Percentiles rank a stretch among this genome's conserved stretches.
These are phyloP conservation scores for Iris macrosiphon DNA, from an alignment of 106 monocot species.

Conservation along the genomic window DNA sequence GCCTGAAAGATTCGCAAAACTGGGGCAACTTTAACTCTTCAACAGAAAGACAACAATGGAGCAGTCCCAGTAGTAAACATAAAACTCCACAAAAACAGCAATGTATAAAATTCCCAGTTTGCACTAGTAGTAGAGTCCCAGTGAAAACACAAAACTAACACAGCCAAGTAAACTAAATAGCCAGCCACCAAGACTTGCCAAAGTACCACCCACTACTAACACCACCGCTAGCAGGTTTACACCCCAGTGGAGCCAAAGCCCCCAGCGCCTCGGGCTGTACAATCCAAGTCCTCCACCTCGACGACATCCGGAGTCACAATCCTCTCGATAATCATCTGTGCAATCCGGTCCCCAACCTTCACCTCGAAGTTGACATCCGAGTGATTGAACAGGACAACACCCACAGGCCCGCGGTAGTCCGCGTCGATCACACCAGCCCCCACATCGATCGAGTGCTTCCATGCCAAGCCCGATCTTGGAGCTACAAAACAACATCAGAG, in stretches of 20 bases:
- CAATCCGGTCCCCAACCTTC: slow-evolving; percentile 62
- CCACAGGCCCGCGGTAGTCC: slow-evolving; percentile 71
- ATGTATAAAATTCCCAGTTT: no score
- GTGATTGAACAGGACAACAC: slow-evolving; percentile 75
- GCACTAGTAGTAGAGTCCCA: no score
- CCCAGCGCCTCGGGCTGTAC: slow-evolving; percentile 46
- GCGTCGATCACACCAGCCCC: slow-evolving; percentile 88
- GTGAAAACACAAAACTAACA: no score
- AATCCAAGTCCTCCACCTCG: slow-evolving; percentile 58
- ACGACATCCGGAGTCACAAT: slow-evolving; percentile 62
- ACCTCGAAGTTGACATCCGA: slow-evolving; percentile 70
- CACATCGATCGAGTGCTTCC: slow-evolving; percentile 89
- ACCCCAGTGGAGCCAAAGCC: slow-evolving; percentile 88
- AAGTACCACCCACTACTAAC: no score
- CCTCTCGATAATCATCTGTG: slow-evolving; percentile 73
- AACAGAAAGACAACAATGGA: no score
- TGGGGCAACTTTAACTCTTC: no score
- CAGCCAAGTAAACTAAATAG: no score
- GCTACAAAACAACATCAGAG: slow-evolving; percentile 29
- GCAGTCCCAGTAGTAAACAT: no score
- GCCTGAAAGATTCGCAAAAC: no score
- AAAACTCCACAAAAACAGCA: no score
- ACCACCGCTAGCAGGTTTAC: no score
- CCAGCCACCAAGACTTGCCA: no score
- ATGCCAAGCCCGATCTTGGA: slow-evolving; percentile 72